A percentile compares a stretch with the other conserved stretches of the same genome.
Conservation (phyloP, 768 basidiomycete genomes). For the Coprinellus micaceus region DNA sequence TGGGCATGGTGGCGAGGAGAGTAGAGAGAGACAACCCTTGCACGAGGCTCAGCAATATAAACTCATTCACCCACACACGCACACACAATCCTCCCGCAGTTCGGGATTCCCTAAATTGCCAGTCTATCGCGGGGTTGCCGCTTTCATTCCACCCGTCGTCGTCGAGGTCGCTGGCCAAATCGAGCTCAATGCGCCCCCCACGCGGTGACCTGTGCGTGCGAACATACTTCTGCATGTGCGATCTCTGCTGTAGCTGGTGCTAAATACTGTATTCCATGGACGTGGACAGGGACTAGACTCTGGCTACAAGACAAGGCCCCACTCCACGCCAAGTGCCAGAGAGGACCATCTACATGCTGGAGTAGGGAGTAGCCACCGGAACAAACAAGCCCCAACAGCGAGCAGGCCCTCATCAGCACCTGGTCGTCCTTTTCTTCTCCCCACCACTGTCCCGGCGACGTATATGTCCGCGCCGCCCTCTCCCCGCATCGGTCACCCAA, state of each 20-base stretch:
- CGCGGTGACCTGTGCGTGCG: no score
- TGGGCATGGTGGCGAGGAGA: no score
- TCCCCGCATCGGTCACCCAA: slow-evolving; percentile 30
- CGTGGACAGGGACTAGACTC: no score
- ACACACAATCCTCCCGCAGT: neutral
- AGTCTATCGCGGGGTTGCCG: neutral
- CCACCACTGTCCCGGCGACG: slow-evolving; percentile 19
- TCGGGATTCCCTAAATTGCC: neutral
- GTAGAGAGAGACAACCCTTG: no score
- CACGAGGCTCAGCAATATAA: slow-evolving; percentile 8
- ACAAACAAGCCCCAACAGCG: slow-evolving; percentile 4
- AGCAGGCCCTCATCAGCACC: neutral
- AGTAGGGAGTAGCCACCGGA: no score
- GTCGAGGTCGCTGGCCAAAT: neutral
- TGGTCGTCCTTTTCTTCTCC: slow-evolving; percentile 11
- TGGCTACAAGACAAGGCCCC: no score
- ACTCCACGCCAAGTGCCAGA: no score
- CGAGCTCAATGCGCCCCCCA: neutral
- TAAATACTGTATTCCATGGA: no score
- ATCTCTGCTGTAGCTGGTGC: no score
- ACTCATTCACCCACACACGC: neutral
- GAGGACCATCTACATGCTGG: no score
- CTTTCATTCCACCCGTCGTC: neutral
- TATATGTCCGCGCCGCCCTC: slow-evolving; percentile 43
- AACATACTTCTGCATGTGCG: no score